phyloP scores from a whole-genome alignment of 306 rosid species.

The Morella rubra region DNA sequence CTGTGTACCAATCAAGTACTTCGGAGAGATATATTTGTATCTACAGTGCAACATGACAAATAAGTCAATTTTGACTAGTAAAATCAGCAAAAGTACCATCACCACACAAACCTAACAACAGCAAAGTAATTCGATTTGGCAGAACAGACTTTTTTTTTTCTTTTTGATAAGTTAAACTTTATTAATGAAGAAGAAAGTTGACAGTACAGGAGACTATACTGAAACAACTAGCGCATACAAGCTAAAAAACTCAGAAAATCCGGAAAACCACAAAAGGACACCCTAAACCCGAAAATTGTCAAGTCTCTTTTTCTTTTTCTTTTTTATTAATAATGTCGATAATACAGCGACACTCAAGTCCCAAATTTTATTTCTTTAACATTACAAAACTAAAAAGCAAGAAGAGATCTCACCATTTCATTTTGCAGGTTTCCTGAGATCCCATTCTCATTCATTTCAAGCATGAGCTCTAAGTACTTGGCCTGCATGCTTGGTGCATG shows the following conservation, averaged over 20 bases:
- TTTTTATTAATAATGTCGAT: neutral
- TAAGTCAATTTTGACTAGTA: constrained; percentile 10
- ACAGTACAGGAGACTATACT: no score
- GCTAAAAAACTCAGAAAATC: no score
- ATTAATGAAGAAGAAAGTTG: no score
- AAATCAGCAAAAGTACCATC: neutral
- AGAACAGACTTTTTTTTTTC: neutral
- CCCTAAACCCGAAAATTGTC: neutral
- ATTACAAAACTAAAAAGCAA: constrained; percentile 28
- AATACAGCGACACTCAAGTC: neutral
- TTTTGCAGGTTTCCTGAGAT: constrained; percentile 92
- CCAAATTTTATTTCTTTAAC: neutral
- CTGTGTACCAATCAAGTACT: constrained; percentile 88
- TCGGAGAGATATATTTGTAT: constrained; percentile 86
- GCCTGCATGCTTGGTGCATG: constrained; percentile 97
- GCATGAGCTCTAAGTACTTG: constrained; percentile 91
- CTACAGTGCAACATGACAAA: constrained; percentile 49
- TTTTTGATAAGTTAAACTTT: no score
- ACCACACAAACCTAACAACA: neutral
- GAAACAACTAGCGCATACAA: no score
- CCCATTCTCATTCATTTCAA: constrained; percentile 92
- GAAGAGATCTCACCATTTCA: constrained; percentile 73
- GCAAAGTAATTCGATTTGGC: neutral
- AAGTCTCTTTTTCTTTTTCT: neutral
- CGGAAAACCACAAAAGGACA: no score